Evolutionary conservation across 139 green algal species (phyloP), one percentile per base, ranked within the genome.

Genomic region (Chlorokybus atmophyticus): DNA sequence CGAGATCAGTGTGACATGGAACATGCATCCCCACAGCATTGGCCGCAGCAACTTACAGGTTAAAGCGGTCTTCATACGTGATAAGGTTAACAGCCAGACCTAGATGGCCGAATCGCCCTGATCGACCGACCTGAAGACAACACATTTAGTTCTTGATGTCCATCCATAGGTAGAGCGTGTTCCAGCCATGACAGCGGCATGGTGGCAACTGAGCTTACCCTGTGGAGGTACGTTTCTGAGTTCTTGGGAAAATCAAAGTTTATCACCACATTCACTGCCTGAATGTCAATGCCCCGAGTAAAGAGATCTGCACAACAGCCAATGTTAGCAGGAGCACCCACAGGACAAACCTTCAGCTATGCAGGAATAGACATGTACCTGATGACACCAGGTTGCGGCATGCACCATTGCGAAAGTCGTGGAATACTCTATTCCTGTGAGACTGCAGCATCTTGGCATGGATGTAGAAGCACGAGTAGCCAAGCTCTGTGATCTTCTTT

Each of bases 161-260:
- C n/a, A n/a, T n/a, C n/a, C n/a, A n/a, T n/a, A n/a, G n/a, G n/a
- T n/a, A n/a, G n/a, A n/a, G n/a, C n/a, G n/a, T n/a, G n/a, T n/a
- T n/a, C n/a, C n/a, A n/a, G n/a, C n/a, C n/a, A n/a, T n/a, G n/a
- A n/a, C n/a, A n/a, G n/a, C n/a, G n/a, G n/a, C n/a, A n/a, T n/a
- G n/a, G n/a, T n/a, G n/a, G n/a, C n/a, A n/a, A n/a, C n/a, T n/a
- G n/a, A n/a, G n/a, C 60, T 59, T 8, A 92, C 91, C 32, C 92
- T 75, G 77, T 99, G 92, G 44, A 99, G 81, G 76, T 99, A 99
- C 0, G 92, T 98, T 75, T 99, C 92, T 4, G 77, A 81, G 66
- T 93, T 95, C 82, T 97, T 99, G 47, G 92, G 92, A 79, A 99
- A 98, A 79, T 99, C 92, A 73, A 99, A 99, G 75, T 99, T 99